Percentiles rank a stretch among this genome's conserved stretches.
Conservation (phyloP, 2,329 filamentous ascomycete genomes). For the Xylaria polymorpha region DNA sequence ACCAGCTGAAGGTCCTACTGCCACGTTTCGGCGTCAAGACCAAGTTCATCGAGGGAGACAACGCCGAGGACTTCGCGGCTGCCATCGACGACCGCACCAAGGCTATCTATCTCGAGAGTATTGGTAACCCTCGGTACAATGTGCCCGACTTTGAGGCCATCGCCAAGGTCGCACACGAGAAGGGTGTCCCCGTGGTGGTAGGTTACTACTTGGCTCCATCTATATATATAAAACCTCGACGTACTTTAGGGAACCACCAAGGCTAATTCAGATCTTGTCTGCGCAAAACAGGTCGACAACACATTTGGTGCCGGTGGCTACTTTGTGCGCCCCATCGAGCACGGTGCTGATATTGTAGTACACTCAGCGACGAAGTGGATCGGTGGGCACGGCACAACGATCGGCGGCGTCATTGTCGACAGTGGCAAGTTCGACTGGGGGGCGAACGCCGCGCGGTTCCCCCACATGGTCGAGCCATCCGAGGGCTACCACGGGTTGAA, state of each 20-base stretch:
- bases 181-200: conserved; percentile 73
- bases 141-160: conserved; percentile 91
- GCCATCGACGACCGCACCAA: conserved; percentile 94
- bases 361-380: conserved; percentile 98
- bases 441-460: conserved; percentile 84
- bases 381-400: conserved; percentile 92
- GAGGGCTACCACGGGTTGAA: conserved; percentile 93
- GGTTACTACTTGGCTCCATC: conserved; percentile 42
- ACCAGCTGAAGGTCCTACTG: conserved; percentile 93
- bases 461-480: conserved; percentile 89
- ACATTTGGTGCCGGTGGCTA: conserved; percentile 95
- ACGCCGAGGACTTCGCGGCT: conserved; percentile 79
- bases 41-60: conserved; percentile 88
- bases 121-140: conserved; percentile 94
- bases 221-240: background rate
- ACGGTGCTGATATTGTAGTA: conserved; percentile 93
- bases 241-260: background rate
- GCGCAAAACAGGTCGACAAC: conserved; percentile 77
- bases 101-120: conserved; percentile 90
- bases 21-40: conserved; percentile 87
- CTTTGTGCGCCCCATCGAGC: conserved; percentile 85
- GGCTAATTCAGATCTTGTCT: conserved; percentile 9
- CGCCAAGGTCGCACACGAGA: conserved; percentile 78
- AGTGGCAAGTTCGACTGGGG: conserved; percentile 95
- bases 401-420: conserved; percentile 87